phyloP scores from a whole-genome alignment of 192 early-diverging fungal genomes.

The Obelidium mucronatum region DNA sequence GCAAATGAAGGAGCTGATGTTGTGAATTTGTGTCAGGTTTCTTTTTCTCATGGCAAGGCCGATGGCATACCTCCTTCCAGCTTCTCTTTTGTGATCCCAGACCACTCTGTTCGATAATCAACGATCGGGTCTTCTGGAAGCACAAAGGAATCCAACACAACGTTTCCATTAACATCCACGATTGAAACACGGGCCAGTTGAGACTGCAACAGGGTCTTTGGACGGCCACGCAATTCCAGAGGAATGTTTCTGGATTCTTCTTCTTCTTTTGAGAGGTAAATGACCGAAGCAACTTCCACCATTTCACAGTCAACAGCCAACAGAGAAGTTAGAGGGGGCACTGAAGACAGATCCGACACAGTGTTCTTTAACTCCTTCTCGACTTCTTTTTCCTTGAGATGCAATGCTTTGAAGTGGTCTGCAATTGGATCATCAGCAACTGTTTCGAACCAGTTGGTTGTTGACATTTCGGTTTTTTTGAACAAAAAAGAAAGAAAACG shows the following conservation, averaged over 20 bases:
- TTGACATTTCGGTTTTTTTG: no score
- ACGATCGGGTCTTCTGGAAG: conserved; percentile 77
- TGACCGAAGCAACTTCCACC: conserved; percentile 21
- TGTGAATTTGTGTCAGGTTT: no score
- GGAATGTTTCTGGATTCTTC: neutral
- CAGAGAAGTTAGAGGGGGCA: conserved; percentile 5
- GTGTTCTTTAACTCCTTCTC: neutral
- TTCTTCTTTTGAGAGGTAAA: neutral
- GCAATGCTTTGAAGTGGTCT: neutral
- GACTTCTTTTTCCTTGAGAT: neutral
- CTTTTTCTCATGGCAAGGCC: no score
- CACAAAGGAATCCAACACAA: conserved; percentile 82
- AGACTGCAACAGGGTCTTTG: conserved; percentile 67
- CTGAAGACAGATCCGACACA: neutral
- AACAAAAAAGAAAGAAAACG: no score
- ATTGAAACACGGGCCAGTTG: conserved; percentile 83
- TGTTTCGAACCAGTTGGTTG: conserved; percentile 12
- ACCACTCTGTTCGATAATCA: conserved; percentile 85
- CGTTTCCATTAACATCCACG: conserved; percentile 85
- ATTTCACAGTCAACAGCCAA: conserved; percentile 40
- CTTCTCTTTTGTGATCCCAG: conserved; percentile 79
- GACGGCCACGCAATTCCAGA: neutral
- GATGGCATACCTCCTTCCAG: conserved; percentile 54
- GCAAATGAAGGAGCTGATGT: conserved; percentile 28
- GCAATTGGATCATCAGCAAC: conserved; percentile 1